Evolutionary conservation across 176 grass and related monocot genomes (phyloP).

Genomic region (Raddia guianensis): DNA sequence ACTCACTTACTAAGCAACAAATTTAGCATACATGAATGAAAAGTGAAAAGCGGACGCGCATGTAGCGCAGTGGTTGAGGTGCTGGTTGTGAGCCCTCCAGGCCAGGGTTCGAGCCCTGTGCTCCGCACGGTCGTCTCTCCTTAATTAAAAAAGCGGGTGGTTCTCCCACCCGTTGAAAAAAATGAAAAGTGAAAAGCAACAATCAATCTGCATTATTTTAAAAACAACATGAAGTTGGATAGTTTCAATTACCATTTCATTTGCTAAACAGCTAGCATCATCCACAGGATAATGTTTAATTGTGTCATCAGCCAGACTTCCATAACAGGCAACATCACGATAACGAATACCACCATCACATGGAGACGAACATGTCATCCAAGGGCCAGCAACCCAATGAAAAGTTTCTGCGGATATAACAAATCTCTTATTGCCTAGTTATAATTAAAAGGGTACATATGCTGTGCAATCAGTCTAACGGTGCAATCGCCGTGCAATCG

Average conservation of each 20-base stretch:
- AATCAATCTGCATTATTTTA: neutral
- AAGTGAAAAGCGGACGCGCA: neutral
- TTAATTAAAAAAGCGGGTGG: no score
- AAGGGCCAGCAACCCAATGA: constrained; percentile 70
- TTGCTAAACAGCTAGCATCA: constrained; percentile 64
- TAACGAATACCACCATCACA: constrained; percentile 81
- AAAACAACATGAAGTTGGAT: neutral
- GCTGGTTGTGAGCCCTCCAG: no score
- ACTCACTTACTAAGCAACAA: neutral
- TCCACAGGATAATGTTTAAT: constrained; percentile 78
- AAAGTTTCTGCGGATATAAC: constrained; percentile 57
- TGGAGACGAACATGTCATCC: constrained; percentile 86
- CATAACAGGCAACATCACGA: constrained; percentile 74
- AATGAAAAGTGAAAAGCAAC: constrained; percentile 1
- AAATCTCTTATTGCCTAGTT: constrained; percentile 5
- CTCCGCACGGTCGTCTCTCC: no score
- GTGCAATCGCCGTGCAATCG: no score
- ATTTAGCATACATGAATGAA: neutral
- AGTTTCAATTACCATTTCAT: constrained; percentile 59
- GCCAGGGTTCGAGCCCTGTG: no score
- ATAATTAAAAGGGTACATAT: constrained; percentile 1
- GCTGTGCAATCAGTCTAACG: no score
- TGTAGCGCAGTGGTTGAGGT: no score
- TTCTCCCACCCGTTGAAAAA: no score
- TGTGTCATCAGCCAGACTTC: constrained; percentile 52